phyloP scores from a whole-genome alignment of 495 filamentous ascomycete species.

The Aspergillus steynii region DNA sequence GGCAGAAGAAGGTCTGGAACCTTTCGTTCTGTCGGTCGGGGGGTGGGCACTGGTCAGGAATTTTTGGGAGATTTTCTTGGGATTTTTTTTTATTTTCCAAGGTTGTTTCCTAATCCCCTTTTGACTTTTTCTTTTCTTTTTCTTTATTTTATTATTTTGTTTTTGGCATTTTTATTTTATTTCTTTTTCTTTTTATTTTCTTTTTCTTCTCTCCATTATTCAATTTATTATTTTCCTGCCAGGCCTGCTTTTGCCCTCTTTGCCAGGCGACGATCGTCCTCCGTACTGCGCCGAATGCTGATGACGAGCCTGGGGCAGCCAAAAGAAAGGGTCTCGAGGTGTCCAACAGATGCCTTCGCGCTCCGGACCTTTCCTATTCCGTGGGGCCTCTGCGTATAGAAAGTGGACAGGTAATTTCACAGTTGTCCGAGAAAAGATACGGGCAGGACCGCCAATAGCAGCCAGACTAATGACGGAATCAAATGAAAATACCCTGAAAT shows the following conservation, averaged over 20 bases:
- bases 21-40: conserved; percentile 6
- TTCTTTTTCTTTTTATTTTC: conserved; percentile 2
- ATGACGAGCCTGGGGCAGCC: no score
- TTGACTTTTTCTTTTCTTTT: background rate
- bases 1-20: conserved; percentile 10
- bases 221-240: background rate
- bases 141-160: conserved; percentile 3
- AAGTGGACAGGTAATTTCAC: conserved; percentile 1
- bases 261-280: no score
- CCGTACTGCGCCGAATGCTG: no score
- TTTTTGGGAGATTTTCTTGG: background rate
- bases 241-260: no score
- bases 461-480: background rate
- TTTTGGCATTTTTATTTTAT: background rate
- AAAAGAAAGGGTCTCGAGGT: no score
- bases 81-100: background rate
- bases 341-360: no score
- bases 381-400: background rate
- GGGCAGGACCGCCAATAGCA: background rate
- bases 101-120: background rate
- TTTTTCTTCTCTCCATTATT: background rate
- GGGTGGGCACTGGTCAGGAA: background rate
- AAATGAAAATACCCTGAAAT: background rate
- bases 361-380: background rate
- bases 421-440: background rate